phyloP scores from a whole-genome alignment of 345 rosid genomes.

The Murraya paniculata region DNA sequence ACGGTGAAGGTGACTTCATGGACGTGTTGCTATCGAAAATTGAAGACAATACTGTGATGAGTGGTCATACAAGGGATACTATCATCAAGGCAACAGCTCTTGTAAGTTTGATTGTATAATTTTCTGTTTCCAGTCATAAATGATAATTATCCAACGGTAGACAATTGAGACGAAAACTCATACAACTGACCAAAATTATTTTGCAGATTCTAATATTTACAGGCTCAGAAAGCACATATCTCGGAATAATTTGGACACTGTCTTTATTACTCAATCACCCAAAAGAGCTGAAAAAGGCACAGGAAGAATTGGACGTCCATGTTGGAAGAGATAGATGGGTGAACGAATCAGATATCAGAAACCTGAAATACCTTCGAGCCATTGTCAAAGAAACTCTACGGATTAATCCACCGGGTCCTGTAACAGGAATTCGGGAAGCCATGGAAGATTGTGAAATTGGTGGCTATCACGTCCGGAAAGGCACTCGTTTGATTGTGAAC shows the following conservation, averaged over 20 bases:
- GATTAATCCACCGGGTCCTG: slow-evolving; percentile 49
- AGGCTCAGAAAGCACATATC: slow-evolving; percentile 52
- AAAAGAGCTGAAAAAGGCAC: slow-evolving; percentile 30
- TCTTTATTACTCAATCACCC: slow-evolving; percentile 48
- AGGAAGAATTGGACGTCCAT: slow-evolving; percentile 47
- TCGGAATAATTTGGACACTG: slow-evolving; percentile 45
- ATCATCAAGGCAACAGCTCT: slow-evolving; percentile 57
- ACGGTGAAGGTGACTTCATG: slow-evolving; percentile 46
- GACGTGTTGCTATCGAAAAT: slow-evolving; percentile 50
- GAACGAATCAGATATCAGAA: slow-evolving; percentile 50
- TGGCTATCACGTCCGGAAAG: slow-evolving; percentile 43
- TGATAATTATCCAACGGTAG: no score
- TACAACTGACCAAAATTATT: not conserved
- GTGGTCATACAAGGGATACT: slow-evolving; percentile 42
- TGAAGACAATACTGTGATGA: slow-evolving; percentile 28
- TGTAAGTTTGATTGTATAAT: slow-evolving; percentile 31
- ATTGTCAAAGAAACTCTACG: slow-evolving; percentile 59
- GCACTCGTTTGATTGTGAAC: slow-evolving; percentile 48
- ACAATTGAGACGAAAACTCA: no score
- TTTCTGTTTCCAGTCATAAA: not conserved
- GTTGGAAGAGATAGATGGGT: slow-evolving; percentile 50
- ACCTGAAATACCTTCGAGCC: slow-evolving; percentile 50
- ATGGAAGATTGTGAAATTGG: slow-evolving; percentile 41
- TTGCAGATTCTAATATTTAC: slow-evolving; percentile 42
- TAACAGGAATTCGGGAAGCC: slow-evolving; percentile 52